A percentile compares a stretch with the other conserved stretches of the same genome.
These are phyloP conservation scores for Hygrocybe coccinea DNA, from an alignment of 768 basidiomycete genomes.

Conservation along the genomic window DNA sequence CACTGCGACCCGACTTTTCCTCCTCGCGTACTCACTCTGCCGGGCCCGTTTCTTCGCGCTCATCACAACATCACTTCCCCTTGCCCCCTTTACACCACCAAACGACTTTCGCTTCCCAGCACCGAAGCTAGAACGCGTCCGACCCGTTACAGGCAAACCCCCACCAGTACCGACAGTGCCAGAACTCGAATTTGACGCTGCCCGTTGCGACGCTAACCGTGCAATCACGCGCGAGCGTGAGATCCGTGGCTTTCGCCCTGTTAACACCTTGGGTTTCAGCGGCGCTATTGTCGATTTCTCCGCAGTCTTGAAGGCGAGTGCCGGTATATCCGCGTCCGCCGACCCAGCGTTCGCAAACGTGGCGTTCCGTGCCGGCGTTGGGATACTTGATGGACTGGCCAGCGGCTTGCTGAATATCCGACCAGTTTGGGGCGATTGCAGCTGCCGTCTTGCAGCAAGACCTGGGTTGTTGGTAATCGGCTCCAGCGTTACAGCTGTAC, in stretches of 20 bases:
- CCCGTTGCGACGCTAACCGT: constrained; percentile 66
- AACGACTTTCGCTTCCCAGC: constrained; percentile 29
- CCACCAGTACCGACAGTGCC: constrained; percentile 24
- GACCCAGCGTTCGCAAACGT: constrained; percentile 14
- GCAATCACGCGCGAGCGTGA: constrained; percentile 80
- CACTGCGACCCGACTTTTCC: constrained; percentile 39
- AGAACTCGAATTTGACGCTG: constrained; percentile 33
- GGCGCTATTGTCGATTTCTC: not conserved
- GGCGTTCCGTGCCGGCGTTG: constrained; percentile 30
- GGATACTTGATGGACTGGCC: constrained; percentile 33
- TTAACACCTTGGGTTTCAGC: constrained; percentile 29
- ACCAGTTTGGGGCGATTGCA: constrained; percentile 24
- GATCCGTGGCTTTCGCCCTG: constrained; percentile 66
- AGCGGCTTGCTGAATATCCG: constrained; percentile 56
- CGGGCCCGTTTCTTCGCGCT: constrained; percentile 69
- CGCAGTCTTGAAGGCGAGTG: not conserved
- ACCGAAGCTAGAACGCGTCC: constrained; percentile 51
- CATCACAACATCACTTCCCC: constrained; percentile 41
- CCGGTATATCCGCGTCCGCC: constrained; percentile 3
- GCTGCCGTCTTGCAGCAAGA: constrained; percentile 1
- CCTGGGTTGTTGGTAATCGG: constrained; percentile 36
- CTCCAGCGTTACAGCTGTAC: constrained; percentile 18
- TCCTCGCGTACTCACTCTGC: constrained; percentile 68
- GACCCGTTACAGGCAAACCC: constrained; percentile 3
- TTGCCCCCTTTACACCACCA: constrained; percentile 21